A percentile compares a stretch with the other conserved stretches of the same genome.
These are phyloP conservation scores for Penicillium canariense DNA, from an alignment of 495 filamentous ascomycete genomes.

Conservation along the genomic window DNA sequence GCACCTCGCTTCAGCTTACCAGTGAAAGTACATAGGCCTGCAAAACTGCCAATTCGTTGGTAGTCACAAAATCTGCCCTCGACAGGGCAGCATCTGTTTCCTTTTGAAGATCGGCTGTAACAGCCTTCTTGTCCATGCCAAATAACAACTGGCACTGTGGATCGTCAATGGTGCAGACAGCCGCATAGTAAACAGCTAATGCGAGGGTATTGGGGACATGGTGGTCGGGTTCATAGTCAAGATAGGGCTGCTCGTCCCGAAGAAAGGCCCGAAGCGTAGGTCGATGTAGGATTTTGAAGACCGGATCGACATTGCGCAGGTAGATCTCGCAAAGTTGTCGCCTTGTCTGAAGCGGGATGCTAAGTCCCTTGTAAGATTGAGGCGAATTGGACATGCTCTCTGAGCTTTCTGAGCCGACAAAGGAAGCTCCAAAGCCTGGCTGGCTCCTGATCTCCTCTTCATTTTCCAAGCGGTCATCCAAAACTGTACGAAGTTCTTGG, in stretches of 20 bases:
- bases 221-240: conserved; percentile 31
- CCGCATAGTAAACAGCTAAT: conserved; percentile 53
- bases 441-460: conserved; percentile 9
- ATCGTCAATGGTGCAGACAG: conserved; percentile 43
- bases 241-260: conserved; percentile 29
- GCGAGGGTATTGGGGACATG: conserved; percentile 42
- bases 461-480: conserved; percentile 23
- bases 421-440: conserved; percentile 10
- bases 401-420: conserved; percentile 22
- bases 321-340: conserved; percentile 33
- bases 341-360: conserved; percentile 2
- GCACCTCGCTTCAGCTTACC: conserved; percentile 23
- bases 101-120: conserved; percentile 47
- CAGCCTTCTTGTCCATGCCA: conserved; percentile 33
- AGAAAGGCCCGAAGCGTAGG: conserved; percentile 35
- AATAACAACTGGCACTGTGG: conserved; percentile 42
- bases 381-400: conserved; percentile 16
- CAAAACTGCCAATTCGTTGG: conserved; percentile 53
- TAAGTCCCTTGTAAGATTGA: conserved; percentile 6
- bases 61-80: conserved; percentile 50
- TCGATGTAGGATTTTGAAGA: conserved; percentile 41
- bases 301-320: conserved; percentile 36
- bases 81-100: conserved; percentile 49
- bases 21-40: conserved; percentile 57
- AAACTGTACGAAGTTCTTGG: conserved; percentile 21